Conservation (phyloP, 768 basidiomycete species). For the Crassisporium funariophilum region DNA sequence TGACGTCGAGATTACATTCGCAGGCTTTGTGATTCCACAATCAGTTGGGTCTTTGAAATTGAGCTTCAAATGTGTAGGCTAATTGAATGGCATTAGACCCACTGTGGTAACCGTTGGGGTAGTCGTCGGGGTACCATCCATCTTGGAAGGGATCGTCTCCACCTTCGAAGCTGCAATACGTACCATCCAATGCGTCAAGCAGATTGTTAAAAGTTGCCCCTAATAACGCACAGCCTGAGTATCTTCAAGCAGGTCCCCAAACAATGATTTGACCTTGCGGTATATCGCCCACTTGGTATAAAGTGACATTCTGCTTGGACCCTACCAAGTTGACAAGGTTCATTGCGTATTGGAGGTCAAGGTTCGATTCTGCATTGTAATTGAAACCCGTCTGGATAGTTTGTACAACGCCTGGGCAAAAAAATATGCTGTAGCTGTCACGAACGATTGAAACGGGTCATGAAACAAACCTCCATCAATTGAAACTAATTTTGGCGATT, state of each 20-base stretch:
- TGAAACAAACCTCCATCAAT: conserved; percentile 30
- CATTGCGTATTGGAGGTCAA: conserved; percentile 59
- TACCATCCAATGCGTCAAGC: conserved; percentile 45
- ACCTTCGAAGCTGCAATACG: conserved; percentile 42
- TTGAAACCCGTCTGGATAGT: conserved; percentile 34
- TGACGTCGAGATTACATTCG: conserved; percentile 44
- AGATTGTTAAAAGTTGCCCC: conserved; percentile 47
- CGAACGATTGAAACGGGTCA: conserved; percentile 13
- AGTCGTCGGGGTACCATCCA: conserved; percentile 32
- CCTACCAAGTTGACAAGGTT: conserved; percentile 35
- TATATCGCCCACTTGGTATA: conserved; percentile 46
- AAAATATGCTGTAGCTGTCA: background rate
- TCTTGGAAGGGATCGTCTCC: conserved; percentile 41
- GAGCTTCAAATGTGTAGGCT: background rate
- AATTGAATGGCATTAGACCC: background rate
- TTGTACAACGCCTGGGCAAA: conserved; percentile 40
- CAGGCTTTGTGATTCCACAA: conserved; percentile 40
- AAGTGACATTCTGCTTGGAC: conserved; percentile 32
- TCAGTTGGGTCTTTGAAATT: conserved; percentile 23
- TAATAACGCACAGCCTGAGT: conserved; percentile 3
- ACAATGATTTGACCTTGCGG: conserved; percentile 25
- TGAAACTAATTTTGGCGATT: conserved; percentile 34
- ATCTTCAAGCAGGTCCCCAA: background rate
- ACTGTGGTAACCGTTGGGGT: conserved; percentile 35
- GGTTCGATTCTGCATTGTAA: conserved; percentile 53